phyloP scores from a whole-genome alignment of 2,329 filamentous ascomycete genomes.

The Venturia oleaginea region DNA sequence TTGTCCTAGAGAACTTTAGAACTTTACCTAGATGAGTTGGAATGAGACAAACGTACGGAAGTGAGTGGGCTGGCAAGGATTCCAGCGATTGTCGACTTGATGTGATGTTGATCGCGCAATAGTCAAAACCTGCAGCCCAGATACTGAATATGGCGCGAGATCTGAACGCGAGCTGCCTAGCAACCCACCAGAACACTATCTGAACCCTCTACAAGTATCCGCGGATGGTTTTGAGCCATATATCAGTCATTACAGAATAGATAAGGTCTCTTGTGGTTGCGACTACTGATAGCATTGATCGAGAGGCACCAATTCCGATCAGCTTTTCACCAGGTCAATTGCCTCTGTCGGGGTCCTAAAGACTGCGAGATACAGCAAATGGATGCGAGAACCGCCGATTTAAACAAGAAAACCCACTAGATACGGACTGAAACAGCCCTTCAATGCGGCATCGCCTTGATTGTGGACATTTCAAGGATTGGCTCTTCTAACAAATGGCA shows the following conservation, averaged over 20 bases:
- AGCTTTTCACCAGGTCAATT: background rate
- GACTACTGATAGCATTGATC: too few species aligned
- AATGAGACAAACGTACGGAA: background rate
- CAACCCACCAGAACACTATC: background rate
- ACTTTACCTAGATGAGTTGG: background rate
- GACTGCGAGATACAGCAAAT: background rate
- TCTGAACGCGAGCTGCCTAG: background rate
- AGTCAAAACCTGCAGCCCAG: background rate
- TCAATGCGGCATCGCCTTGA: background rate
- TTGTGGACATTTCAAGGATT: background rate
- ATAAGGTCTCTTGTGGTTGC: too few species aligned
- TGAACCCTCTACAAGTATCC: background rate
- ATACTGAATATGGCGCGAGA: background rate
- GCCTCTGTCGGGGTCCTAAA: background rate
- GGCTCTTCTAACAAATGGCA: background rate
- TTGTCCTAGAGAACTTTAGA: background rate
- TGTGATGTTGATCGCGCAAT: background rate
- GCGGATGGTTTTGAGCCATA: background rate
- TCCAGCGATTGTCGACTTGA: background rate
- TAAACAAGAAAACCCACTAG: background rate
- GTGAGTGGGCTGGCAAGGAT: background rate
- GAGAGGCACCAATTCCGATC: background rate
- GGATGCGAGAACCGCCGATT: background rate
- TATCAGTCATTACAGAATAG: background rate
- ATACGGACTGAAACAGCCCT: background rate